Conservation (phyloP, 2,329 filamentous ascomycete genomes). For the Xylaria arbuscula region DNA sequence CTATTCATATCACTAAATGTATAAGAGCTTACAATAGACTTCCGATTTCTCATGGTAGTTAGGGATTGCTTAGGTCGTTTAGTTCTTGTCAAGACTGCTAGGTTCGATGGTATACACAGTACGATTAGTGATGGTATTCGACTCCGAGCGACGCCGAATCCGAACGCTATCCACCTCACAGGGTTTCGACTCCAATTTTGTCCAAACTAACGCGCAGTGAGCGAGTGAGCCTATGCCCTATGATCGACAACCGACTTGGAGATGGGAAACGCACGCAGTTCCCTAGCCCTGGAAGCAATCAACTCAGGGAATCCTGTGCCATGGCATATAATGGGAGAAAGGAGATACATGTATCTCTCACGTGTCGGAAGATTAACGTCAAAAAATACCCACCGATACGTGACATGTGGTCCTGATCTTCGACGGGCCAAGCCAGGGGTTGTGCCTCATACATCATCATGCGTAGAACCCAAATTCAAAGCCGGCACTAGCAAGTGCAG, state of each 20-base stretch:
- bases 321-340: background rate
- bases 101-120: background rate
- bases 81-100: background rate
- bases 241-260: background rate
- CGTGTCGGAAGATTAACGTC: background rate
- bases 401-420: too few species aligned
- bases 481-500: too few species aligned
- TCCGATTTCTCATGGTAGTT: too few species aligned
- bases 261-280: background rate
- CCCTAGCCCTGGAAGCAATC: background rate
- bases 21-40: too few species aligned
- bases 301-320: background rate
- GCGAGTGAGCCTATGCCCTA: background rate
- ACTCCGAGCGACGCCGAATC: slow-evolving; percentile 1
- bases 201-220: background rate
- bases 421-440: too few species aligned
- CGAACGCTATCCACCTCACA: background rate
- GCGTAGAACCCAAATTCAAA: too few species aligned
- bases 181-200: background rate
- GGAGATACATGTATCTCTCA: background rate
- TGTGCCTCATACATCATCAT: too few species aligned
- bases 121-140: background rate
- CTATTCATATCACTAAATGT: too few species aligned
- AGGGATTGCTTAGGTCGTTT: too few species aligned
- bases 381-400: too few species aligned